Base-by-base conservation (phyloP, 768 basidiomycete species). In the Leccinum disarticulatum region DNA sequence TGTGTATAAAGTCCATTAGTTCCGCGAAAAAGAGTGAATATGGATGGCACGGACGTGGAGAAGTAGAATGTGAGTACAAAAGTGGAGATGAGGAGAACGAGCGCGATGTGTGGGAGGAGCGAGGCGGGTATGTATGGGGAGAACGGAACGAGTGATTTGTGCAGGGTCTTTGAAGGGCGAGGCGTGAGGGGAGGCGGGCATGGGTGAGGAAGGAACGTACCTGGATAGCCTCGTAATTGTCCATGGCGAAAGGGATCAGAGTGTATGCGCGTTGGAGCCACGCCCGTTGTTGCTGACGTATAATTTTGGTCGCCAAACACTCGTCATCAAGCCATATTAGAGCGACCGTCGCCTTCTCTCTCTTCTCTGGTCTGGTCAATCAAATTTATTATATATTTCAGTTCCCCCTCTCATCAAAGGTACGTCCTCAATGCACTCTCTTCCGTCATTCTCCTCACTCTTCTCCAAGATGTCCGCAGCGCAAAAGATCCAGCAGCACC, bases 1-100 rank as follows among this genome's bases (percentile, higher is more conserved):
- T 95, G 76, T 63, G 58, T 48, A 36, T 56, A 22, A 43, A 50
- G 56, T 48, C 28, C 33, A 58, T 65, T 60, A 60, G 58, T 19
- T 10, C 56, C 54, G 43, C 46, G 6, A 35, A 31, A 30, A 22
- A n/a, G 28, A 35, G 17, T 27, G 10, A 22, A 27, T 19, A 28
- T 68, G 56, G 36, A 35, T 6, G 33, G 61, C 6, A 81, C 86
- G 61, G 70, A 91, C 87, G 86, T 96, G 61, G 94, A 88, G 74
- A 92, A 93, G 78, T 95, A 93, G 80, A 96, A 96, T 0, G 89
- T 83, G 46, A 95, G 84, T n/a, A 70, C 83, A 70, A 97, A 95
- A 1, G 93, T 93, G 17, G 84, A 76, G 1, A 83, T 69, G 48
- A 96, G 82, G 61, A 91, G 83, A 62, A 88, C 56, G 67, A 91